phyloP scores from a whole-genome alignment of 345 rosid genomes.

The Eutrema yunnanense region DNA sequence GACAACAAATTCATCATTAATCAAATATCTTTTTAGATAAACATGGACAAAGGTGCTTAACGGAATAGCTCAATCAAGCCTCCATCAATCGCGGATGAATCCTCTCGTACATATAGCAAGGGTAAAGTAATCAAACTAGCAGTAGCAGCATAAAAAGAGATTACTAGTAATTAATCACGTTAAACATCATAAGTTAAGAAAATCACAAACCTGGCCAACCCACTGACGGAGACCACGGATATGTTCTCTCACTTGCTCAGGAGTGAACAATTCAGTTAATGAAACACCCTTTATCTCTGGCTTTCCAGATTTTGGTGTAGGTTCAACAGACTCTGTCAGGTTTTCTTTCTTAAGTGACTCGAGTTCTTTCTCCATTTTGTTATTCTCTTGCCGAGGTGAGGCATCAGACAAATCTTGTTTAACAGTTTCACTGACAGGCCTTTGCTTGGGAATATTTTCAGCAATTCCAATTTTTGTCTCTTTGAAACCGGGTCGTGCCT shows the following conservation, averaged over 20 bases:
- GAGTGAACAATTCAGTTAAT: slow-evolving; percentile 90
- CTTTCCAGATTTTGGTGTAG: slow-evolving; percentile 76
- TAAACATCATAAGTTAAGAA: slow-evolving; percentile 1
- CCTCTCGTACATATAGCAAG: not conserved
- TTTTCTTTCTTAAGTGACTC: slow-evolving; percentile 57
- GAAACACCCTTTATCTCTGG: slow-evolving; percentile 98
- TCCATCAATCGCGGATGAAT: not conserved
- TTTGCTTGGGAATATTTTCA: slow-evolving; percentile 46
- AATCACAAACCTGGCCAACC: slow-evolving; percentile 90
- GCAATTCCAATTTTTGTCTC: slow-evolving; percentile 45
- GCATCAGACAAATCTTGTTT: slow-evolving; percentile 30
- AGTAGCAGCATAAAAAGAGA: not conserved
- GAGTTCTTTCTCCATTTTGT: slow-evolving; percentile 50
- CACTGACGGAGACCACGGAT: slow-evolving; percentile 92
- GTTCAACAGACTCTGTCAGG: slow-evolving; percentile 44
- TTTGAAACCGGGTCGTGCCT: slow-evolving; percentile 31
- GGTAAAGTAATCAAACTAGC: not conserved
- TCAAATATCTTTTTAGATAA: not conserved
- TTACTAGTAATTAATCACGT: not conserved
- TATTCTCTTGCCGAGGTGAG: slow-evolving; percentile 42
- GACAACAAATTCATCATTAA: not conserved
- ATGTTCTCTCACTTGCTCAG: slow-evolving; percentile 94
- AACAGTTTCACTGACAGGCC: slow-evolving; percentile 38
- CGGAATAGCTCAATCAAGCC: not conserved
- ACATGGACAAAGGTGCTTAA: not conserved